Percentiles rank a stretch among this genome's conserved stretches.
Conservation (phyloP, 805 yeast species). For the Candida ascalaphidarum region DNA sequence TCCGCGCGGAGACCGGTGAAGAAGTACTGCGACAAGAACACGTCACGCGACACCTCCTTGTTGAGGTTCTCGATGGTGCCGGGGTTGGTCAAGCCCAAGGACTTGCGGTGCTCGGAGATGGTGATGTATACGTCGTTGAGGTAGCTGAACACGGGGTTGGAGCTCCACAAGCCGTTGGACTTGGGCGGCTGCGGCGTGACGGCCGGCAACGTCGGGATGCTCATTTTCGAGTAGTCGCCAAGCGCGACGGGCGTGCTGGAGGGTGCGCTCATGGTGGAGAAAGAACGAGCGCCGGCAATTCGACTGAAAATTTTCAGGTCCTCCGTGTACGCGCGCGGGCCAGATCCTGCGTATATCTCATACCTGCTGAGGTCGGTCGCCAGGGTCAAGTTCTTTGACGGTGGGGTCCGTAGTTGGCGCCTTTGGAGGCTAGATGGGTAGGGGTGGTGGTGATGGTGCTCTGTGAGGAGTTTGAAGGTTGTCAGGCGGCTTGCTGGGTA, state of each 20-base stretch:
- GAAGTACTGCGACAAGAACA: constrained; percentile 78
- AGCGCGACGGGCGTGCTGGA: constrained; percentile 36
- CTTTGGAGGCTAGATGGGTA: too few relatives aligned
- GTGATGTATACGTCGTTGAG: constrained; percentile 67
- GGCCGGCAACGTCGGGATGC: constrained; percentile 50
- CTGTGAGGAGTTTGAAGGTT: too few relatives aligned
- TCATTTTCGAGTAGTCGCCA: constrained; percentile 52
- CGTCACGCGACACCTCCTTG: constrained; percentile 92
- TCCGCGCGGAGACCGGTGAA: constrained; percentile 97
- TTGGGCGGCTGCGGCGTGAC: constrained; percentile 46
- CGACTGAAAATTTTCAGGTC: too few relatives aligned
- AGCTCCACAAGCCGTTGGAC: constrained; percentile 60
- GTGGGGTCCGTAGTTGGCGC: too few relatives aligned
- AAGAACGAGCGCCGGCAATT: too few relatives aligned
- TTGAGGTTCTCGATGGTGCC: constrained; percentile 91
- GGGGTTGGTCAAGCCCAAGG: constrained; percentile 81
- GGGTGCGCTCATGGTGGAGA: constrained; percentile 1
- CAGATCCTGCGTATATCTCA: too few relatives aligned
- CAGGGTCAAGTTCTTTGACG: too few relatives aligned
- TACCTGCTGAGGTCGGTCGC: too few relatives aligned
- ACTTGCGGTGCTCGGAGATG: constrained; percentile 68
- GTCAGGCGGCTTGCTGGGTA: too few relatives aligned
- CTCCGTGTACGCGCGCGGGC: too few relatives aligned
- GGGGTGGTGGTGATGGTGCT: too few relatives aligned
- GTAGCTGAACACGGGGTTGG: constrained; percentile 76